Percentiles rank a stretch among this genome's conserved stretches.
Conservation (phyloP, 1,284 basidiomycete genomes). For the Bondarzewia mesenterica region DNA sequence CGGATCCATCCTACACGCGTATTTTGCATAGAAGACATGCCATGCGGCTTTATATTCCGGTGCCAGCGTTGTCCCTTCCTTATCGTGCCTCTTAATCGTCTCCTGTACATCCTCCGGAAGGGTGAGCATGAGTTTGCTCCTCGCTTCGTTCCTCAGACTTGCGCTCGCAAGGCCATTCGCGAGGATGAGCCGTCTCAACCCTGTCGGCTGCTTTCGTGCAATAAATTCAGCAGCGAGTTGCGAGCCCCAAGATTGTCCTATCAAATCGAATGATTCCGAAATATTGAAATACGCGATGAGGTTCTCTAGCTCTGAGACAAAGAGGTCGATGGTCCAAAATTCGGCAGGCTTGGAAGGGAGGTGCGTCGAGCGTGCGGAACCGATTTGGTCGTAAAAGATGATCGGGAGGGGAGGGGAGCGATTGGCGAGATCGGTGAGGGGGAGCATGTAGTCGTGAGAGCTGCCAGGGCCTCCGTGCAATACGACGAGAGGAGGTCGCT, state of each 20-base stretch:
- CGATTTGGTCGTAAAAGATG: slow-evolving; percentile 42
- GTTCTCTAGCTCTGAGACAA: slow-evolving; percentile 41
- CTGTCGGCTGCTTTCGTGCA: slow-evolving; percentile 21
- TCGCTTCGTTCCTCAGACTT: neutral
- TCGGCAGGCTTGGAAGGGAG: slow-evolving; percentile 22
- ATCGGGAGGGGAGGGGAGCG: slow-evolving; percentile 21
- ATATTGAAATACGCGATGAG: slow-evolving; percentile 31
- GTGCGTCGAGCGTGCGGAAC: slow-evolving; percentile 34
- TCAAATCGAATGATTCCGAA: slow-evolving; percentile 28
- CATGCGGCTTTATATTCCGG: neutral
- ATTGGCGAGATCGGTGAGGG: slow-evolving; percentile 19
- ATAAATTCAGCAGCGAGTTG: slow-evolving; percentile 27
- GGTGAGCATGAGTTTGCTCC: neutral
- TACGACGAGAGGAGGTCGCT: slow-evolving; percentile 24
- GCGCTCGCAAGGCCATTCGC: slow-evolving; percentile 20
- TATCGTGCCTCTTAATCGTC: neutral
- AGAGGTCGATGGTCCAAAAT: slow-evolving; percentile 42
- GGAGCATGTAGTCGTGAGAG: slow-evolving; percentile 29
- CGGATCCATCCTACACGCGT: neutral
- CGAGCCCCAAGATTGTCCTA: slow-evolving; percentile 43
- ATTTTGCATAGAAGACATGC: neutral
- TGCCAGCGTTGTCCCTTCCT: neutral
- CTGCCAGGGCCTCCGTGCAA: slow-evolving; percentile 36
- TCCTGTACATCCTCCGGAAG: neutral
- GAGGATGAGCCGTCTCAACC: slow-evolving; percentile 28